A percentile compares a stretch with the other conserved stretches of the same genome.
These are phyloP conservation scores for Wickerhamomyces alni DNA, from an alignment of 805 yeast species.

Conservation along the genomic window DNA sequence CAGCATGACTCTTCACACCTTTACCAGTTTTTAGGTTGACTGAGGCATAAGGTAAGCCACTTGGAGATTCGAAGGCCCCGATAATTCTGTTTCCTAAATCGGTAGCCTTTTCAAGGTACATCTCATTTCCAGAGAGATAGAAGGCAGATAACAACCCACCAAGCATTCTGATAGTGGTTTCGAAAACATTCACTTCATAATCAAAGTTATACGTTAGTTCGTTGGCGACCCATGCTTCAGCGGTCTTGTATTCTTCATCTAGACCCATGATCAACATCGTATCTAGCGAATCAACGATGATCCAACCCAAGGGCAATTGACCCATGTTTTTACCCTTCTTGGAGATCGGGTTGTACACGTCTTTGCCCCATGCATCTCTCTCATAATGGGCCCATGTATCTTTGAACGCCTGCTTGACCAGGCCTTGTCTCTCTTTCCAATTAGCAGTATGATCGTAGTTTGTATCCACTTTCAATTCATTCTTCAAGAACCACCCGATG, in stretches of 20 bases:
- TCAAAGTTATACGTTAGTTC: slow-evolving; percentile 68
- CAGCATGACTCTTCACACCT: slow-evolving; percentile 57
- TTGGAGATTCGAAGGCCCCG: slow-evolving; percentile 58
- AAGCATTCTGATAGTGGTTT: slow-evolving; percentile 90
- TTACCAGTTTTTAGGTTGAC: slow-evolving; percentile 63
- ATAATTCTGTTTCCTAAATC: slow-evolving; percentile 70
- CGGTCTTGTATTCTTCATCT: slow-evolving; percentile 52
- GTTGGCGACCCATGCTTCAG: slow-evolving; percentile 68
- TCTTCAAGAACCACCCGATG: slow-evolving; percentile 21
- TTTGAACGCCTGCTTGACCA: slow-evolving; percentile 59
- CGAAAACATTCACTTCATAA: slow-evolving; percentile 76
- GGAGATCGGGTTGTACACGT: slow-evolving; percentile 65
- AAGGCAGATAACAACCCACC: slow-evolving; percentile 89
- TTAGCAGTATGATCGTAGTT: slow-evolving; percentile 5
- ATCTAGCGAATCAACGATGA: slow-evolving; percentile 82
- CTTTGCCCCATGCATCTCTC: slow-evolving; percentile 78
- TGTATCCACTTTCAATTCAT: slow-evolving; percentile 7
- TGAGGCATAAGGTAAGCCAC: slow-evolving; percentile 76
- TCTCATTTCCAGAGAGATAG: slow-evolving; percentile 60
- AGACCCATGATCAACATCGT: slow-evolving; percentile 69
- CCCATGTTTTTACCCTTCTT: slow-evolving; percentile 70
- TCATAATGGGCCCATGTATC: slow-evolving; percentile 77
- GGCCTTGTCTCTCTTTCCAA: slow-evolving; percentile 32
- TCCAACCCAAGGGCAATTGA: slow-evolving; percentile 83
- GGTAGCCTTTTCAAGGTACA: slow-evolving; percentile 71